phyloP scores from a whole-genome alignment of 1,139 yeast genomes.

The Pneumocystis wakefieldiae region DNA sequence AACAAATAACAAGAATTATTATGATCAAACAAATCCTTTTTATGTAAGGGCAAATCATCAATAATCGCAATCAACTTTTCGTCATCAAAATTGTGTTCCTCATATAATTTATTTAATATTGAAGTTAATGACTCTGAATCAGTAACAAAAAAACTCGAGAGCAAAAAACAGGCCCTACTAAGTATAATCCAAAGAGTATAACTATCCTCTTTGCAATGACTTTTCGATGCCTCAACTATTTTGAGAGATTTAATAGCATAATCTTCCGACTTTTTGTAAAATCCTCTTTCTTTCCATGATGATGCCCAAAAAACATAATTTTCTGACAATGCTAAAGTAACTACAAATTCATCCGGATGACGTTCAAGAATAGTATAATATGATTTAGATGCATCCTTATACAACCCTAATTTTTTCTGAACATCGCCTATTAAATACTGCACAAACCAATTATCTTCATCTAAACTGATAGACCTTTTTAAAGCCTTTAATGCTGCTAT shows the following conservation, averaged over 20 bases:
- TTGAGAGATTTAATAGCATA: constrained; percentile 32
- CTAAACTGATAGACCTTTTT: constrained; percentile 42
- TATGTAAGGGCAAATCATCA: background rate
- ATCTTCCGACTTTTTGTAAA: constrained; percentile 46
- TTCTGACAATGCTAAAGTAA: constrained; percentile 43
- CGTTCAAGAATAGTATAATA: constrained; percentile 31
- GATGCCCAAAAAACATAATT: constrained; percentile 41
- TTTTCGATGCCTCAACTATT: constrained; percentile 9
- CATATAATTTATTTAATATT: background rate
- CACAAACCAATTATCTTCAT: constrained; percentile 44
- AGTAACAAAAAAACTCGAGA: background rate
- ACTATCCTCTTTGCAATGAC: background rate
- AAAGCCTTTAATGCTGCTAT: constrained; percentile 82
- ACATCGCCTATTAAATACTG: constrained; percentile 54
- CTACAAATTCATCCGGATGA: constrained; percentile 41
- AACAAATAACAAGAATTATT: background rate
- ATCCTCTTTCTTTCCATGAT: constrained; percentile 43
- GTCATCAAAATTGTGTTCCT: background rate
- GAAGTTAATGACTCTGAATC: constrained; percentile 1
- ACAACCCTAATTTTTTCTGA: constrained; percentile 37
- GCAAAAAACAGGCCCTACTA: background rate
- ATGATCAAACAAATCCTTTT: background rate
- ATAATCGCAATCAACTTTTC: background rate
- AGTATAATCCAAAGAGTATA: background rate
- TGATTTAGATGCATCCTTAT: constrained; percentile 31